A percentile compares a stretch with the other conserved stretches of the same genome.
Conservation (phyloP, 495 filamentous ascomycete genomes). For the Penicillium chermesinum region DNA sequence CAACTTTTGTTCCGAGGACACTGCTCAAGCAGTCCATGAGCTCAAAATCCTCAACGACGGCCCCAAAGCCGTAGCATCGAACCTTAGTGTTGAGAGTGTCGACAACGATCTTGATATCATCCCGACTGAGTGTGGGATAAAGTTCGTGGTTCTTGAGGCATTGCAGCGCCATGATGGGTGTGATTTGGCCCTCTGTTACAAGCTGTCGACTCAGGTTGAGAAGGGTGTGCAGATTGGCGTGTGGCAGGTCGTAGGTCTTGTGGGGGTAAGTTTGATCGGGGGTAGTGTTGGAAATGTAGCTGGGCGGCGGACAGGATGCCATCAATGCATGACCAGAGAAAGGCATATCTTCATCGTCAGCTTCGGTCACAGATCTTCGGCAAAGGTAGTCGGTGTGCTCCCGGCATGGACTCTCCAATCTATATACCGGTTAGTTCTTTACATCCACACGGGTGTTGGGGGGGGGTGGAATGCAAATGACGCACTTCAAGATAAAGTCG, state of each 20-base stretch:
- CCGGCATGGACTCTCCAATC: conserved; percentile 92
- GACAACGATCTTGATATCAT: conserved; percentile 69
- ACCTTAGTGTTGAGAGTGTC: conserved; percentile 73
- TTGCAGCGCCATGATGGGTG: conserved; percentile 93
- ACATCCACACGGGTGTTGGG: background rate
- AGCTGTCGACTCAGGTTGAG: conserved; percentile 80
- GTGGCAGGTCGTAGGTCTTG: conserved; percentile 51
- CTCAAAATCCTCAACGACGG: conserved; percentile 75
- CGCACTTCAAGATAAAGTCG: conserved; percentile 95
- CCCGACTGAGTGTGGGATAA: conserved; percentile 54
- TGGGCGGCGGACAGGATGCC: conserved; percentile 75
- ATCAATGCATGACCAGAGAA: conserved; percentile 83
- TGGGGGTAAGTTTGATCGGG: conserved; percentile 38
- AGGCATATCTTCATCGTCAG: conserved; percentile 46
- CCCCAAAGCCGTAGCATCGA: conserved; percentile 85
- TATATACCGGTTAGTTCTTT: conserved; percentile 38
- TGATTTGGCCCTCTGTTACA: conserved; percentile 87
- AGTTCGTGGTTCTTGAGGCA: conserved; percentile 68
- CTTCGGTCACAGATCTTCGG: conserved; percentile 42
- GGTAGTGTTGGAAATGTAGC: conserved; percentile 41
- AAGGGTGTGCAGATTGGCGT: conserved; percentile 69
- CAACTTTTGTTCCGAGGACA: conserved; percentile 61
- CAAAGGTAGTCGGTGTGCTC: conserved; percentile 75
- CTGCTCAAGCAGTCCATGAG: conserved; percentile 77
- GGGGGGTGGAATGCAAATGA: conserved; percentile 17